A percentile compares a stretch with the other conserved stretches of the same genome.
These are phyloP conservation scores for Thraustochytrium striatum DNA, from an alignment of 352 stramenopile genomes.

Conservation along the genomic window DNA sequence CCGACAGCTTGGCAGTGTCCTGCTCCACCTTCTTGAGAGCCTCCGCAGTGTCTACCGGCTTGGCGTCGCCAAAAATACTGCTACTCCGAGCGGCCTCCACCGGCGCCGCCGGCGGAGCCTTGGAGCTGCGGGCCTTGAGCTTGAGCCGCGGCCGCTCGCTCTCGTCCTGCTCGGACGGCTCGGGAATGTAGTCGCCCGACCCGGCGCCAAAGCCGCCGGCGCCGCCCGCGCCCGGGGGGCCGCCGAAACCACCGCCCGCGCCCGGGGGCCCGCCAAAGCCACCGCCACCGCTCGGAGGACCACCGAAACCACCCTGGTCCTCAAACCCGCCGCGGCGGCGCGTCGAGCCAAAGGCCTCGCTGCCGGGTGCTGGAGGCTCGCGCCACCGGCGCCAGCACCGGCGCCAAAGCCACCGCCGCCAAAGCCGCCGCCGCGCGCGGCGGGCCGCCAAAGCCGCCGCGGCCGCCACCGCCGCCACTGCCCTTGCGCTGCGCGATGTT, in stretches of 20 bases:
- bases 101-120: conserved; percentile 55
- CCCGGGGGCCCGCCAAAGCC: not conserved
- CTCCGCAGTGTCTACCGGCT: conserved; percentile 56
- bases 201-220: not conserved
- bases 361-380: not conserved
- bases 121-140: conserved; percentile 61
- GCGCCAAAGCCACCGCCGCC: conserved; percentile 27
- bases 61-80: conserved; percentile 75
- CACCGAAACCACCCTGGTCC: not conserved
- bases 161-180: conserved; percentile 34
- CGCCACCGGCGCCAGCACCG: not conserved
- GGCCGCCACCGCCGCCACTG: conserved; percentile 5
- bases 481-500: conserved; percentile 65
- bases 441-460: conserved; percentile 5
- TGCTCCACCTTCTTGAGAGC: not conserved
- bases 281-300: too few relatives aligned
- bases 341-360: conserved; percentile 38
- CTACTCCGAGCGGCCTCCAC: conserved; percentile 56
- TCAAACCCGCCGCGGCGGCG: not conserved
- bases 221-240: not conserved
- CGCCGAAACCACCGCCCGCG: not conserved
- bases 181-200: not conserved
- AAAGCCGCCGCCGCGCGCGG: not conserved
- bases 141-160: conserved; percentile 64
- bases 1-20: too few relatives aligned